Base-by-base conservation (phyloP, 306 rosid genomes). In the Spatholobus suberectus region DNA sequence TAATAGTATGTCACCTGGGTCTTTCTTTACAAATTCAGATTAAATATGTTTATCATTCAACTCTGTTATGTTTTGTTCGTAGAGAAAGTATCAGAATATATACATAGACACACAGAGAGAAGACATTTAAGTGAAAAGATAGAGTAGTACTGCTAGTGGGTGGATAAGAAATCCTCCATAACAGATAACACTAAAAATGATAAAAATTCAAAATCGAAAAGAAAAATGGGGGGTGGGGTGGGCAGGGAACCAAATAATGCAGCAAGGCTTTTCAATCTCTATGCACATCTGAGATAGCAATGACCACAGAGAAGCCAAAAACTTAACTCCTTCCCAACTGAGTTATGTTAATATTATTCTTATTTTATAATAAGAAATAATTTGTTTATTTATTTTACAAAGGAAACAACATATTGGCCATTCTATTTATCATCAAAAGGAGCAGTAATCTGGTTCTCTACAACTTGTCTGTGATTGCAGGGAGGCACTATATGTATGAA, bases 1-100 rank as follows among this genome's bases (percentile, higher is more conserved):
- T 83, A 85, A 84, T 72, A 61, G 99, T 96, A 90, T 79, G 98
- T 86, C 73, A 59, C 58, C 73, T 49, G 67, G 47, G 37, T 78
- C 75, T 76, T 79, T 77, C 75, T 75, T 69, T 43, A 47, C 27
- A 37, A 57, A 74, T 54, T 77, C 43, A 27, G 20, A 73, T 52
- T 54, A 34, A 27, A 26, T 29, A 9, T 55, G 15, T 20, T 43
- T 34, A 29, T 62, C 40, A 62, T 29, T 29, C 41, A 29, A 62
- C 68, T 62, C 11, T 43, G 20, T 29, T 26, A 13, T 61, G 40
- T 62, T 62, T 62, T 62, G 69, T 62, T 27, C 69, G 14, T 27
- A 14, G 21, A 34, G 35, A 58, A 58, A 52, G 54, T 35, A 54
- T 47, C 8, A 11, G 51, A 29, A 34, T 66, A 27, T 14, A 62